Conservation (phyloP, 768 basidiomycete species). For the Tephrocybe rancida region DNA sequence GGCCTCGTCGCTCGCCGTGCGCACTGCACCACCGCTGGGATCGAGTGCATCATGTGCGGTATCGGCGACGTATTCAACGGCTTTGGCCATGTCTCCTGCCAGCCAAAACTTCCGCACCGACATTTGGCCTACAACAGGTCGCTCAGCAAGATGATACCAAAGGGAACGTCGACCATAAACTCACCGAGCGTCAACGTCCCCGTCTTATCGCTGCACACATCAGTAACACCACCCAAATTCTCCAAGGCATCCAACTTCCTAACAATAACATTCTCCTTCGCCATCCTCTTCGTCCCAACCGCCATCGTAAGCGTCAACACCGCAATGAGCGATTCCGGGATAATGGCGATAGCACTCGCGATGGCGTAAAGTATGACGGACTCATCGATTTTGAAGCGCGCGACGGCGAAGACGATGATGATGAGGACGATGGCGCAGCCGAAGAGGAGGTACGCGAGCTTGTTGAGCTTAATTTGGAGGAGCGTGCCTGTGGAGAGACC, state of each 20-base stretch:
- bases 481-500: constrained; percentile 37
- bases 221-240: constrained; percentile 56
- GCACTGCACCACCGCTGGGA: constrained; percentile 28
- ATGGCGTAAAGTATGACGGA: constrained; percentile 39
- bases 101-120: constrained; percentile 42
- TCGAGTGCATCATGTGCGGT: constrained; percentile 32
- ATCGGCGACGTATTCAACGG: constrained; percentile 34
- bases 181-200: constrained; percentile 54
- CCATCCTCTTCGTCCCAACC: constrained; percentile 56
- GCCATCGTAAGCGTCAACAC: constrained; percentile 62
- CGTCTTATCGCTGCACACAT: constrained; percentile 67
- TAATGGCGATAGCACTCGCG: constrained; percentile 39
- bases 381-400: constrained; percentile 31
- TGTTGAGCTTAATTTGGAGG: constrained; percentile 38
- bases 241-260: constrained; percentile 66
- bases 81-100: constrained; percentile 25
- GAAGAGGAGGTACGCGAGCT: constrained; percentile 37
- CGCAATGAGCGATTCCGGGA: constrained; percentile 45
- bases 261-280: constrained; percentile 60
- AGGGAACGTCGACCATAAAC: neutral
- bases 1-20: constrained; percentile 22
- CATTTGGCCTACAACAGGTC: constrained; percentile 34
- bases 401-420: constrained; percentile 39
- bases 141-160: neutral
- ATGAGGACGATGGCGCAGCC: constrained; percentile 36